These are phyloP conservation scores for Blastobotrys malaysiensis DNA, from an alignment of 1,139 yeast species.

Conservation along the genomic window DNA sequence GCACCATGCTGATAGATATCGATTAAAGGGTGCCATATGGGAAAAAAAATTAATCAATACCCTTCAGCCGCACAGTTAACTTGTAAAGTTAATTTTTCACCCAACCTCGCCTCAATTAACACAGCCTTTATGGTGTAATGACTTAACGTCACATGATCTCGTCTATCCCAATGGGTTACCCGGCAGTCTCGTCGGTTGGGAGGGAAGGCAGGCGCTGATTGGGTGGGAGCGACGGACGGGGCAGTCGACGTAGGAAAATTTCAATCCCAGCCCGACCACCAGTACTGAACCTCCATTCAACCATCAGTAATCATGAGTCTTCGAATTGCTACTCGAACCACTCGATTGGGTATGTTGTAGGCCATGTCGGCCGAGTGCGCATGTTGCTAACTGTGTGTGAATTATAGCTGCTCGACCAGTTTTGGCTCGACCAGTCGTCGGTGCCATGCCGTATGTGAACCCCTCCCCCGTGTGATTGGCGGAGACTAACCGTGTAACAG, in stretches of 20 bases:
- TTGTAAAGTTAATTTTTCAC: background rate
- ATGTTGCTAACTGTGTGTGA: background rate
- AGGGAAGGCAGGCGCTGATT: background rate
- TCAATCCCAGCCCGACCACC: background rate
- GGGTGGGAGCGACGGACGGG: background rate
- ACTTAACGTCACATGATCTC: too few relatives aligned
- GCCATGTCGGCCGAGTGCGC: background rate
- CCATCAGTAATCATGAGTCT: conserved; percentile 23
- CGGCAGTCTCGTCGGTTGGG: background rate
- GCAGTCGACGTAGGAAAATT: background rate
- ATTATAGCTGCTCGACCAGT: conserved; percentile 11
- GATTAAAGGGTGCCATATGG: background rate
- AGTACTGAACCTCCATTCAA: background rate
- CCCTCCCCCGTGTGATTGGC: background rate
- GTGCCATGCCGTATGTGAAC: conserved; percentile 11
- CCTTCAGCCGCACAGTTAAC: background rate
- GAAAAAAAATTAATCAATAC: background rate
- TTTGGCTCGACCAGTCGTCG: conserved; percentile 22
- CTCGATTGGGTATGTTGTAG: conserved; percentile 23
- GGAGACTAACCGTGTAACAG: conserved; percentile 3
- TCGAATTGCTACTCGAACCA: conserved; percentile 26
- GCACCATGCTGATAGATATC: conserved; percentile 4
- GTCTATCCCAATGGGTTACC: too few relatives aligned
- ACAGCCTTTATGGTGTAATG: too few relatives aligned
- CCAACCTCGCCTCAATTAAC: background rate